Percentiles rank a stretch among this genome's conserved stretches.
Conservation (phyloP, 2,329 filamentous ascomycete genomes). For the Fusarium nisikadoi region DNA sequence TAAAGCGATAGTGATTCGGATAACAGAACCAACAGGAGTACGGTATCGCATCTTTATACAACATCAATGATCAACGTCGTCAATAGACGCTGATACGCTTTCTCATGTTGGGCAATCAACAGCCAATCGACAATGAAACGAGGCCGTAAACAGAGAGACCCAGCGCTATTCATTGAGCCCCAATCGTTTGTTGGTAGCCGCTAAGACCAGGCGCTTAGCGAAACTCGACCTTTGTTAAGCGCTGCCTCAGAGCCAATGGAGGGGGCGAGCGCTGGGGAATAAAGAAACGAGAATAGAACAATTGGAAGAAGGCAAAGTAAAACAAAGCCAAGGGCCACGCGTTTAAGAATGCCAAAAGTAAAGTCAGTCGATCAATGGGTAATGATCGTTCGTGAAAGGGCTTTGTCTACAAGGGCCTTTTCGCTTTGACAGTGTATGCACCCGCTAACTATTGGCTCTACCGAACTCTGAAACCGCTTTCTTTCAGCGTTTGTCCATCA, state of each 20-base stretch:
- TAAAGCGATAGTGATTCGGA: conserved; percentile 12
- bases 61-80: background rate
- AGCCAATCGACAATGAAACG: conserved; percentile 37
- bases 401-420: background rate
- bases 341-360: background rate
- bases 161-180: conserved; percentile 16
- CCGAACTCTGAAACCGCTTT: background rate
- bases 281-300: conserved; percentile 29
- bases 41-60: conserved; percentile 21
- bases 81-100: conserved; percentile 10
- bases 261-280: background rate
- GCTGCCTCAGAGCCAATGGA: conserved; percentile 19
- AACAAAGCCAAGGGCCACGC: background rate
- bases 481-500: background rate
- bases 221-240: conserved; percentile 34
- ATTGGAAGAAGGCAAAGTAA: background rate
- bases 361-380: background rate
- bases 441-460: background rate
- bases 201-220: conserved; percentile 40
- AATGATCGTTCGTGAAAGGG: background rate
- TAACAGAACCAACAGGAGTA: background rate
- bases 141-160: conserved; percentile 9
- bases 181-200: conserved; percentile 39
- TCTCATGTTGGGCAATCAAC: background rate
- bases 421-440: background rate